phyloP scores from a whole-genome alignment of 805 yeast genomes.

The Ascoidea rubescens region DNA sequence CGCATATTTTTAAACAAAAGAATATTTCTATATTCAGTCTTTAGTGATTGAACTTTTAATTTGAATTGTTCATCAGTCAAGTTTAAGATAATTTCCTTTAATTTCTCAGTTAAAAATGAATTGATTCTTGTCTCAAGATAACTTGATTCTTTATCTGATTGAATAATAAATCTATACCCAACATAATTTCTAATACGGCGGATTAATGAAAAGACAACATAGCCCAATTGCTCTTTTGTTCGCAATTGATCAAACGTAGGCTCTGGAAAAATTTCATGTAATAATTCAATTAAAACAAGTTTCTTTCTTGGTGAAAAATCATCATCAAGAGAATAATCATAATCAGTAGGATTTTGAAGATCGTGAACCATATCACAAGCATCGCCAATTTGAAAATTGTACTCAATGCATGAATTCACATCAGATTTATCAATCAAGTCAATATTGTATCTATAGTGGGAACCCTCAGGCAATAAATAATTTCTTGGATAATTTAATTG shows the following conservation, averaged over 20 bases:
- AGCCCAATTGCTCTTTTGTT: conserved; percentile 89
- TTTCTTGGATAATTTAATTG: conserved; percentile 24
- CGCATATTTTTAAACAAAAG: conserved; percentile 63
- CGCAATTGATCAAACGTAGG: conserved; percentile 81
- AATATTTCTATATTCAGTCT: conserved; percentile 35
- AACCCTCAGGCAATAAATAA: conserved; percentile 24
- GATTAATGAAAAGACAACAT: conserved; percentile 48
- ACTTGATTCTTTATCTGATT: conserved; percentile 64
- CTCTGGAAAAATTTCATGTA: conserved; percentile 64
- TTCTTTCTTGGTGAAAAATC: conserved; percentile 15
- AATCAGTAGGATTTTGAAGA: not conserved
- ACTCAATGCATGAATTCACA: conserved; percentile 73
- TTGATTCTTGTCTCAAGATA: conserved; percentile 68
- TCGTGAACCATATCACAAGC: not conserved
- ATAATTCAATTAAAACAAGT: conserved; percentile 42
- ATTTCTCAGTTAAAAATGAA: conserved; percentile 34
- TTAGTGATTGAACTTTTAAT: conserved; percentile 55
- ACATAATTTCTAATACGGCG: conserved; percentile 40
- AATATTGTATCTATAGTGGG: conserved; percentile 31
- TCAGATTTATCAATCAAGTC: conserved; percentile 50
- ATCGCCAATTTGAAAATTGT: conserved; percentile 52
- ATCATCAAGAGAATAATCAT: not conserved
- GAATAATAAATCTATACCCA: conserved; percentile 64
- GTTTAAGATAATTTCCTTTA: conserved; percentile 29
- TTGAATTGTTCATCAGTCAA: conserved; percentile 51